Base-by-base conservation (phyloP, 345 rosid species). In the Brassica nigra region DNA sequence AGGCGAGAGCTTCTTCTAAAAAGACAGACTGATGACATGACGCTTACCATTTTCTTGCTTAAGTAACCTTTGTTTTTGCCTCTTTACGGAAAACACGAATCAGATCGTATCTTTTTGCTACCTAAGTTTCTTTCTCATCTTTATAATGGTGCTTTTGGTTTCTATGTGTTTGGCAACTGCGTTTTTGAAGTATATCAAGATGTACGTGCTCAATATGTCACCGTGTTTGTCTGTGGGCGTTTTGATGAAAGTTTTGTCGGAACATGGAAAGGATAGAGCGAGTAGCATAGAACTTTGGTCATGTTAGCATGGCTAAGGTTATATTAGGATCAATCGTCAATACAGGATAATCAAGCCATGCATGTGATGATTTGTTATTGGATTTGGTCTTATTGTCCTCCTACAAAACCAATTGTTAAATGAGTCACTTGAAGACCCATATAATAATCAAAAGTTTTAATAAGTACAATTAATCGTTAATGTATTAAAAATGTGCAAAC, bases 11-110 rank as follows among this genome's bases (percentile, higher is more conserved):
- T 2, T 68, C 76, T 8, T 33, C 83, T 27, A 73, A 54, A 16
- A 83, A 85, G 66, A 66, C 67, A 37, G 83, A 71, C 55, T 78
- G 68, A 80, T 69, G 11, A 71, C 29, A 23, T 23, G 27, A 23
- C 27, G 27, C 27, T 23, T 23, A 69, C 65, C 10, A 0, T 9
- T 18, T 71, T 72, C 66, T 36, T 71, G 2, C 30, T 34, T 28
- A 55, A 58, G 81, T 29, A 72, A 55, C 7, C 49, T 72, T 72
- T 71, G n/a, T 65, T 70, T 71, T 71, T 11, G 34, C 64, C 52
- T 72, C 62, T 55, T 70, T 27, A 63, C 29, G 7, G 23, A 39
- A 63, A 52, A 57, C 30, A 72, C 52, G 9, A n/a, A 34, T 30
- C 42, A 54, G 12, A 65, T 62, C 29, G 20, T 70, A 54, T 62